Evolutionary conservation across 768 basidiomycete species (phyloP).

Genomic region (Lenzites betulinus): DNA sequence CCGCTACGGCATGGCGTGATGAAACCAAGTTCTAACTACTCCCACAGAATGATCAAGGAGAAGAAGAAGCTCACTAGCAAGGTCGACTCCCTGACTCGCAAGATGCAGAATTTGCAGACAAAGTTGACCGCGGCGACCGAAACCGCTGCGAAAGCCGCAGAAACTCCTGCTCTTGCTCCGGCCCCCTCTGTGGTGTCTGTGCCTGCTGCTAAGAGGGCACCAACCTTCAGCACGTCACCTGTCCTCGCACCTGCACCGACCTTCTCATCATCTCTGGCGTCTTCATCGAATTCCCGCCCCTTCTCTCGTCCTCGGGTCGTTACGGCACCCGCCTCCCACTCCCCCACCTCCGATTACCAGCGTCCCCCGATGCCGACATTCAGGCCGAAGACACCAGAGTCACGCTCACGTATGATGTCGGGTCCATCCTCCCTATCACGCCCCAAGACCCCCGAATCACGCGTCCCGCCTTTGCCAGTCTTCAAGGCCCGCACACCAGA

Average conservation of each 20-base stretch:
- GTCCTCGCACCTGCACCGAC: conserved; percentile 13
- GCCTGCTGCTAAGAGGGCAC: conserved; percentile 25
- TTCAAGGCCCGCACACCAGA: conserved; percentile 60
- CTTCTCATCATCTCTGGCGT: conserved; percentile 18
- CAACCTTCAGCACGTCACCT: conserved; percentile 21
- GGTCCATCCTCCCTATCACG: conserved; percentile 19
- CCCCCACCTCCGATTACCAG: conserved; percentile 3
- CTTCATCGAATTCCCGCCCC: conserved; percentile 22
- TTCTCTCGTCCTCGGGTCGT: conserved; percentile 49
- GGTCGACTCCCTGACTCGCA: conserved; percentile 71
- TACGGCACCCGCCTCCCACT: conserved; percentile 22
- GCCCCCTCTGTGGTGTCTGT: conserved; percentile 18
- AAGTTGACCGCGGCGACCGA: conserved; percentile 56
- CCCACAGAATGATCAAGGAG: conserved; percentile 67
- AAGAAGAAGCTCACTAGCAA: conserved; percentile 75
- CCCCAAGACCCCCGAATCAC: conserved; percentile 32
- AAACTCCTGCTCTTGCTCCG: conserved; percentile 15
- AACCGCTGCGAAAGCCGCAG: conserved; percentile 1
- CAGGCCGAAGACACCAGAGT: conserved; percentile 35
- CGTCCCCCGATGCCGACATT: conserved; percentile 17
- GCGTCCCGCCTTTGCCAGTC: conserved; percentile 28
- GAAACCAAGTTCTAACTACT: not conserved
- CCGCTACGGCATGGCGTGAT: not conserved
- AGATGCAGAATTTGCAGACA: conserved; percentile 69
- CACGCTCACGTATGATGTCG: conserved; percentile 25